Percentiles rank a stretch among this genome's conserved stretches.
These are phyloP conservation scores for Saccharomyces pastorianus DNA, from an alignment of 1,139 yeast genomes.

Conservation along the genomic window DNA sequence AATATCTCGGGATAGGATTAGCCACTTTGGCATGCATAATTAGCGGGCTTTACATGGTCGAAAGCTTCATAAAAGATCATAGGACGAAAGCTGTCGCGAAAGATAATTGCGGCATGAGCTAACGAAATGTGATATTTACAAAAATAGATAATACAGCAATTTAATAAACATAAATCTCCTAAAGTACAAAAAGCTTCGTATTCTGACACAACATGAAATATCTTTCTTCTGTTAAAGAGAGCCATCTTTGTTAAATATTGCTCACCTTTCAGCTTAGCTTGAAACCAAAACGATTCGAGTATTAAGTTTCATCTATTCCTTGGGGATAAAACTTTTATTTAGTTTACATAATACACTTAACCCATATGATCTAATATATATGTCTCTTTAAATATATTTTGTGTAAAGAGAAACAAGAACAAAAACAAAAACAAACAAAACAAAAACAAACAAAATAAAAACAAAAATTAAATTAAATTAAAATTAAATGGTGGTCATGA, in stretches of 20 bases:
- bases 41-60: conserved; percentile 8
- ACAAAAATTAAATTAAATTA: neutral
- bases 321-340: neutral
- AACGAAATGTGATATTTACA: too few relatives aligned
- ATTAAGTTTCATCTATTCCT: too few relatives aligned
- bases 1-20: conserved; percentile 33
- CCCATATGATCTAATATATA: neutral
- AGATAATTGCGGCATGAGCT: too few relatives aligned
- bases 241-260: too few relatives aligned
- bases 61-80: conserved; percentile 2
- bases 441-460: neutral
- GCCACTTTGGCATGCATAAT: conserved; percentile 16
- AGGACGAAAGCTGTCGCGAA: neutral
- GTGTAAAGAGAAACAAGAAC: neutral
- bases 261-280: too few relatives aligned
- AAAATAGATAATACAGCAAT: too few relatives aligned
- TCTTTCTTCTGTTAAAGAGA: too few relatives aligned
- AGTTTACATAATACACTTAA: neutral
- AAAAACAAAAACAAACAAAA: neutral
- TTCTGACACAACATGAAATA: too few relatives aligned
- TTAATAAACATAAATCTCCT: too few relatives aligned
- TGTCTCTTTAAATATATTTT: too few relatives aligned
- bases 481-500: neutral
- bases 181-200: too few relatives aligned
- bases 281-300: too few relatives aligned